phyloP scores from a whole-genome alignment of 805 yeast species.

The Zygoascus bituminiphila region DNA sequence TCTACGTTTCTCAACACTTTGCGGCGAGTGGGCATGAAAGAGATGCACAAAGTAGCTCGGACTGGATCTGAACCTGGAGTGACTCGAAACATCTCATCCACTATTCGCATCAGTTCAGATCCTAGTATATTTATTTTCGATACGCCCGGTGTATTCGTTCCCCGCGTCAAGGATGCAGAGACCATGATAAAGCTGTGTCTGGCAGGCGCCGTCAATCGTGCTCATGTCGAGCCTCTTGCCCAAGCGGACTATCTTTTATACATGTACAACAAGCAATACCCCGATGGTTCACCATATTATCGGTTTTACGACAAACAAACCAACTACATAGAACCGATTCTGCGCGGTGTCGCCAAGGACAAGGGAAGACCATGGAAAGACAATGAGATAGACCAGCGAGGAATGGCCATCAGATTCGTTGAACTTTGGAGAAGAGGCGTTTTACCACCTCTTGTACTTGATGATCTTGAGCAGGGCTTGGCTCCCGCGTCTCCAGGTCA shows the following conservation, averaged over 20 bases:
- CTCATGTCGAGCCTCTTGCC: constrained; percentile 70
- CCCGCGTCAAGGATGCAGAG: constrained; percentile 53
- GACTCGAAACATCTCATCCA: constrained; percentile 68
- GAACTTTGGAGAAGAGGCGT: constrained; percentile 4
- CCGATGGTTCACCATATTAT: constrained; percentile 31
- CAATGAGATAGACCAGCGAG: constrained; percentile 26
- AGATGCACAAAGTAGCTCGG: constrained; percentile 55
- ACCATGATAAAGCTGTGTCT: constrained; percentile 69
- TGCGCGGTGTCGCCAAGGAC: constrained; percentile 35
- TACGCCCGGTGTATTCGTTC: constrained; percentile 89
- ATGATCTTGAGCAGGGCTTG: constrained; percentile 1
- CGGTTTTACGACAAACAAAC: constrained; percentile 54
- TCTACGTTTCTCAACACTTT: constrained; percentile 75
- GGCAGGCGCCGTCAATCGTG: constrained; percentile 64
- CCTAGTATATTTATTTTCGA: constrained; percentile 72
- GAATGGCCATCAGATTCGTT: constrained; percentile 1
- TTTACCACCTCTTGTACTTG: constrained; percentile 2
- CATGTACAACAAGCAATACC: constrained; percentile 44
- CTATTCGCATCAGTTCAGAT: constrained; percentile 50
- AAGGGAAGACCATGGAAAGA: constrained; percentile 23
- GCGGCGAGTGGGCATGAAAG: constrained; percentile 38
- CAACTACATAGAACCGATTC: constrained; percentile 55
- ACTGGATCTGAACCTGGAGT: constrained; percentile 91
- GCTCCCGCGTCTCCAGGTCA: neutral
- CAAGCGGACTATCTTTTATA: constrained; percentile 80